Percentiles rank a stretch among this genome's conserved stretches.
Conservation (phyloP, 805 yeast species). For the Tetrapisispora iriomotensis region DNA sequence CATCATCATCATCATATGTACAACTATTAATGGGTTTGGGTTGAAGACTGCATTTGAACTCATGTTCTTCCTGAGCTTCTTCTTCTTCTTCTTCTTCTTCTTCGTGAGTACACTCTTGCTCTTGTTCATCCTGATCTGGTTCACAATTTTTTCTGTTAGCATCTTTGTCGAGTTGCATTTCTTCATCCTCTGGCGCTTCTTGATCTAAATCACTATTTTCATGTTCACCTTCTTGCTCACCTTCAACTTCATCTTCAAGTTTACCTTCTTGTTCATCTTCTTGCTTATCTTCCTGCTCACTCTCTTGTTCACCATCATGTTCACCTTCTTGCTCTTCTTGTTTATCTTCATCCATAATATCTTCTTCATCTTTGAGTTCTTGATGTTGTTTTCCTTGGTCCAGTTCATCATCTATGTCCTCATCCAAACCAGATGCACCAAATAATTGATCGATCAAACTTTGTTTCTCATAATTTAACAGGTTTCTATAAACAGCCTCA, state of each 20-base stretch:
- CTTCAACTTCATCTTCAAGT: neutral
- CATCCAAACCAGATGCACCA: no score
- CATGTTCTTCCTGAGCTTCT: neutral
- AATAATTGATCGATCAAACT: no score
- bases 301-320: no score
- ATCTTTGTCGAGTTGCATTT: neutral
- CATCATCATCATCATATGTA: neutral
- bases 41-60: no score
- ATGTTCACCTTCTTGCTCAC: neutral
- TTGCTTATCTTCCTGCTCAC: no score
- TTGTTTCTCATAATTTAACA: no score
- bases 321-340: no score
- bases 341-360: no score
- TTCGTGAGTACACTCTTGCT: neutral
- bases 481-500: no score
- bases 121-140: neutral
- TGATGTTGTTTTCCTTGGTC: no score
- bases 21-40: neutral
- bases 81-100: neutral
- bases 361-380: no score
- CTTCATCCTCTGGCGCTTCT: neutral
- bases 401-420: no score
- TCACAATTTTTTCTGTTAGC: neutral
- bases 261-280: neutral
- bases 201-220: neutral